These are phyloP conservation scores for Alternaria gansuensis DNA, from an alignment of 2,329 filamentous ascomycete species.

Conservation along the genomic window DNA sequence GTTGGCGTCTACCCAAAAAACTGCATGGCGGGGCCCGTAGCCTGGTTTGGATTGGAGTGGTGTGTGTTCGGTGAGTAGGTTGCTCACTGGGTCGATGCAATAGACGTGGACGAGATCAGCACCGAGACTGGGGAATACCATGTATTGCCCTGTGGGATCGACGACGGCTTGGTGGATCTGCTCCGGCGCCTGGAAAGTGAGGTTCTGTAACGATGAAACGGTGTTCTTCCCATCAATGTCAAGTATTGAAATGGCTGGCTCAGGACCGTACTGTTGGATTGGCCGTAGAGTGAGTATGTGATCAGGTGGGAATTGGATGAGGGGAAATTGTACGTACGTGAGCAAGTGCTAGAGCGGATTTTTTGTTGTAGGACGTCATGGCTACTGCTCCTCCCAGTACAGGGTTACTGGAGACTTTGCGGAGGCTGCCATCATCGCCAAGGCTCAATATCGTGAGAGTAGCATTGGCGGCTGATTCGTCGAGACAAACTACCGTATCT, in stretches of 20 bases:
- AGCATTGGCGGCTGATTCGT: conserved; percentile 67
- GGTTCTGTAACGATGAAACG: conserved; percentile 48
- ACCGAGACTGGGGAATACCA: conserved; percentile 73
- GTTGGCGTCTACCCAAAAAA: conserved; percentile 59
- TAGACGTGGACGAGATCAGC: conserved; percentile 70
- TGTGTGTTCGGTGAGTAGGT: conserved; percentile 57
- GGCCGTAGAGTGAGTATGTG: not conserved
- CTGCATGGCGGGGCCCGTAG: conserved; percentile 70
- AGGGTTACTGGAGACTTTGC: conserved; percentile 43
- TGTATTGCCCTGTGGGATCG: conserved; percentile 70
- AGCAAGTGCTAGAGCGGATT: conserved; percentile 51
- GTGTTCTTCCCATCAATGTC: conserved; percentile 19
- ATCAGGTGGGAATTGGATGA: not conserved
- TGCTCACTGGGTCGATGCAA: conserved; percentile 57
- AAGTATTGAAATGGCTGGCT: conserved; percentile 51
- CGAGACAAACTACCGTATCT: conserved; percentile 65
- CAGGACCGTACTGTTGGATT: conserved; percentile 49
- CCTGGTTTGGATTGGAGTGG: conserved; percentile 60
- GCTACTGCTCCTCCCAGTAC: conserved; percentile 55
- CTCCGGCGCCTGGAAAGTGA: conserved; percentile 53
- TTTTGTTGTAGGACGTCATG: conserved; percentile 54
- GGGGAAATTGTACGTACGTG: conserved; percentile 17
- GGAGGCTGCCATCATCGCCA: conserved; percentile 51
- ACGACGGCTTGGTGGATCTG: conserved; percentile 71
- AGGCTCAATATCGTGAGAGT: conserved; percentile 21